Evolutionary conservation across 1,284 basidiomycete genomes (phyloP).

Genomic region (Naganishia sp.): DNA sequence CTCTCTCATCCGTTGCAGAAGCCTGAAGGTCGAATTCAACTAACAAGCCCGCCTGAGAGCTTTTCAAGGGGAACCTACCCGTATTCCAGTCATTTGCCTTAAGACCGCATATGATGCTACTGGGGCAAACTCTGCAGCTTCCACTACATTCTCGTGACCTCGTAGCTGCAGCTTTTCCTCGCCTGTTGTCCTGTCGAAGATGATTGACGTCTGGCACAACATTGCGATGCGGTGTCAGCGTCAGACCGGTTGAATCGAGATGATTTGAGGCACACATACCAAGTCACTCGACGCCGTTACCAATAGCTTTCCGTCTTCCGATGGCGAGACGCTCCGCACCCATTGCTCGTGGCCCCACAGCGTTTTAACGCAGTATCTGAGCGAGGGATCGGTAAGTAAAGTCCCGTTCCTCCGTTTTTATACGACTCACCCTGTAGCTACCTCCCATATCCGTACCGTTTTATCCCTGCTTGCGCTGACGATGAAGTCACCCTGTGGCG

Average conservation of each 20-base stretch:
- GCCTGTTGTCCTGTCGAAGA: slow-evolving; percentile 76
- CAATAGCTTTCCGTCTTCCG: slow-evolving; percentile 71
- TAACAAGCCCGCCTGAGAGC: background rate
- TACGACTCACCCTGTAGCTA: slow-evolving; percentile 69
- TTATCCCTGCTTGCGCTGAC: slow-evolving; percentile 83
- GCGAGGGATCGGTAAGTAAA: background rate
- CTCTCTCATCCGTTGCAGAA: slow-evolving; percentile 46
- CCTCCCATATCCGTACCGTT: slow-evolving; percentile 82
- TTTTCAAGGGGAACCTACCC: slow-evolving; percentile 54
- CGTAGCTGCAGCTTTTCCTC: slow-evolving; percentile 79
- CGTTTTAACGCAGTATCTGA: slow-evolving; percentile 63
- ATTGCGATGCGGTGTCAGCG: background rate
- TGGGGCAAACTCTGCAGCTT: slow-evolving; percentile 80
- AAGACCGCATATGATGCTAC: slow-evolving; percentile 70
- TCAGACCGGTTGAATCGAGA: background rate
- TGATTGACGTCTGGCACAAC: slow-evolving; percentile 66
- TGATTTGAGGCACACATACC: slow-evolving; percentile 54
- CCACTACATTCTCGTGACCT: slow-evolving; percentile 85
- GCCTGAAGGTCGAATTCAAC: background rate
- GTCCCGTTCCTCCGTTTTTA: background rate
- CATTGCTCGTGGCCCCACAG: slow-evolving; percentile 68
- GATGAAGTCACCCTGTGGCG: slow-evolving; percentile 71
- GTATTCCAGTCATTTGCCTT: slow-evolving; percentile 71
- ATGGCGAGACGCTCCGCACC: slow-evolving; percentile 69
- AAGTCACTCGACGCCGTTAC: slow-evolving; percentile 84